A percentile compares a stretch with the other conserved stretches of the same genome.
Evolutionary conservation across 139 green algal genomes (phyloP).

Genomic region (Haematococcus lacustris): DNA sequence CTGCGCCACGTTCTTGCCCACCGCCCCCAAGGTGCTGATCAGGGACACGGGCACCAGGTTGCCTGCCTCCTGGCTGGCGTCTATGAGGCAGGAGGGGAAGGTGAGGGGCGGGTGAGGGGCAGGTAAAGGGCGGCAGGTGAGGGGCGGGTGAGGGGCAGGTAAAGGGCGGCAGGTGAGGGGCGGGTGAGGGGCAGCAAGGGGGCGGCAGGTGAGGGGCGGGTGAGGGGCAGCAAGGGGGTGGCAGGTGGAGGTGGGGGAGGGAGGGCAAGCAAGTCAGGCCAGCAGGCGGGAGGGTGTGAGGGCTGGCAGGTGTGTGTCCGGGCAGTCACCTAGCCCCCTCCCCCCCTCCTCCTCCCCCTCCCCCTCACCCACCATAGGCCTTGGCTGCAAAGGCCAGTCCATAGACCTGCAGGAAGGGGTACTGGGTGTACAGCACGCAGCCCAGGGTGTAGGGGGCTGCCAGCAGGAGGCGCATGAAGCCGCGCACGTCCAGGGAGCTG

Average conservation of each 20-base stretch:
- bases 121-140: too few species aligned
- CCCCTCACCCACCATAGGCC: not conserved
- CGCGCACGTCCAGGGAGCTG: not conserved
- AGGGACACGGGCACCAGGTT: not conserved
- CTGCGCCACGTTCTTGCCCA: not conserved
- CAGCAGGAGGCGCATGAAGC: not conserved
- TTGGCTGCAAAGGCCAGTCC: not conserved
- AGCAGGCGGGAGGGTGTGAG: too few species aligned
- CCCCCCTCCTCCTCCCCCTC: too few species aligned
- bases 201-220: too few species aligned
- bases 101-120: too few species aligned
- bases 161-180: too few species aligned
- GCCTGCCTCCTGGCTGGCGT: not conserved
- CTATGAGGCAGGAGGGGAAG: too few species aligned
- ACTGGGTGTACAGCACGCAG: conserved; percentile 3
- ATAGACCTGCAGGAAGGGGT: not conserved
- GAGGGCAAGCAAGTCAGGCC: too few species aligned
- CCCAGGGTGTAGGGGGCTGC: not conserved
- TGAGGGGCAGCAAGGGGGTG: too few species aligned
- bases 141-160: too few species aligned
- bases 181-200: too few species aligned
- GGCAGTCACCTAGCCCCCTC: not conserved
- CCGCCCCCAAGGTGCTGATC: not conserved
- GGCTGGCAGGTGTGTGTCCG: not conserved
- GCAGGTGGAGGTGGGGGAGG: too few species aligned